Evolutionary conservation across 495 filamentous ascomycete genomes (phyloP).

Genomic region (Trichoderma parareesei): DNA sequence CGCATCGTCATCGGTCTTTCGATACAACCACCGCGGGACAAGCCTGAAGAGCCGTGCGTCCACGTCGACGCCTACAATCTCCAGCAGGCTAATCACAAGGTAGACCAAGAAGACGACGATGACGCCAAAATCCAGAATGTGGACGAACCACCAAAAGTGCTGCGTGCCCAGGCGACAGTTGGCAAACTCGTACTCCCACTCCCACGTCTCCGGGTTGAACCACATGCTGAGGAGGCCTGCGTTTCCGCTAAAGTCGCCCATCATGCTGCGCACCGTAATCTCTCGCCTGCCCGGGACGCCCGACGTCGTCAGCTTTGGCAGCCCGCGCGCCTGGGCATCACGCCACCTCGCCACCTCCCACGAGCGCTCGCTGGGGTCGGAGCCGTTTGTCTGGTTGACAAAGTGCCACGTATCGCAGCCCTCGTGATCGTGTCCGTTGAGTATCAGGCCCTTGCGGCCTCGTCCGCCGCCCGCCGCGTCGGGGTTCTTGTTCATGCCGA

Average conservation of each 20-base stretch:
- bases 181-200: constrained; percentile 75
- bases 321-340: constrained; percentile 22
- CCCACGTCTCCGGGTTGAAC: constrained; percentile 64
- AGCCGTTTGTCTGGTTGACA: constrained; percentile 43
- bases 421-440: constrained; percentile 91
- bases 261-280: constrained; percentile 95
- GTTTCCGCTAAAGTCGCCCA: constrained; percentile 87
- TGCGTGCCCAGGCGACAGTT: constrained; percentile 74
- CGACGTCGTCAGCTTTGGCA: neutral
- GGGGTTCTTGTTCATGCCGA: constrained; percentile 59
- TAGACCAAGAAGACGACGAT: constrained; percentile 27
- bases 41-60: neutral
- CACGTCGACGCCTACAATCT: constrained; percentile 10
- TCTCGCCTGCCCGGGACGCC: constrained; percentile 60
- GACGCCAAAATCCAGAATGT: constrained; percentile 59
- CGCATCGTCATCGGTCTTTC: neutral
- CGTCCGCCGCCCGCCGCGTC: constrained; percentile 44
- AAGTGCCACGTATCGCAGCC: constrained; percentile 87
- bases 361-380: constrained; percentile 20
- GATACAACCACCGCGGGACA: neutral
- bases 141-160: constrained; percentile 90
- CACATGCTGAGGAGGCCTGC: constrained; percentile 80
- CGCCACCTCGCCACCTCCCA: constrained; percentile 42
- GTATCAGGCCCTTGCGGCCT: constrained; percentile 58
- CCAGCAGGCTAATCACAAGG: constrained; percentile 17